Evolutionary conservation across 116 monocot genomes (phyloP).

Genomic region (Trichopus zeylanicus): DNA sequence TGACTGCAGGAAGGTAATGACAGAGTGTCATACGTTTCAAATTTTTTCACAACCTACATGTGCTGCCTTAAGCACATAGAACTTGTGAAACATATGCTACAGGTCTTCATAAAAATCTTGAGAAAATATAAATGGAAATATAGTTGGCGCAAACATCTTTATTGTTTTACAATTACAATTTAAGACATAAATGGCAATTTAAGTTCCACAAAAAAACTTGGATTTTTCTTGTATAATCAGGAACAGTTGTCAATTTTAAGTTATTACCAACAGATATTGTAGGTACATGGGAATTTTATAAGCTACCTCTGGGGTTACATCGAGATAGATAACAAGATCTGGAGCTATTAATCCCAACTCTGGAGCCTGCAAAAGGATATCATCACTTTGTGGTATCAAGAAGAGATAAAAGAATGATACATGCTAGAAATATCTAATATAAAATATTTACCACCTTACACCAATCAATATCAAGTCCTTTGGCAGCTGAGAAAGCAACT

Average conservation of each 20-base stretch:
- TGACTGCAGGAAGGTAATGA: neutral
- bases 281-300: neutral
- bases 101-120: too few species aligned
- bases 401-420: neutral
- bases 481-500: slow-evolving; percentile 87
- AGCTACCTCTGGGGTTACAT: slow-evolving; percentile 76
- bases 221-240: too few species aligned
- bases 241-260: neutral
- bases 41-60: neutral
- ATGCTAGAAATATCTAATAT: neutral
- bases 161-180: too few species aligned
- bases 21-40: neutral
- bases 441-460: slow-evolving; percentile 53
- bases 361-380: slow-evolving; percentile 42
- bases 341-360: slow-evolving; percentile 83
- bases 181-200: too few species aligned
- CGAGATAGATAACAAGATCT: slow-evolving; percentile 78
- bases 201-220: too few species aligned
- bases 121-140: too few species aligned
- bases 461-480: slow-evolving; percentile 84
- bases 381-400: neutral
- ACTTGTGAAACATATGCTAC: neutral
- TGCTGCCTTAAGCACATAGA: neutral
- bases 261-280: neutral
- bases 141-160: too few species aligned